Evolutionary conservation across 2,329 filamentous ascomycete species (phyloP), one percentile per base, ranked within the genome.

Genomic region (Lecanosticta acicola): DNA sequence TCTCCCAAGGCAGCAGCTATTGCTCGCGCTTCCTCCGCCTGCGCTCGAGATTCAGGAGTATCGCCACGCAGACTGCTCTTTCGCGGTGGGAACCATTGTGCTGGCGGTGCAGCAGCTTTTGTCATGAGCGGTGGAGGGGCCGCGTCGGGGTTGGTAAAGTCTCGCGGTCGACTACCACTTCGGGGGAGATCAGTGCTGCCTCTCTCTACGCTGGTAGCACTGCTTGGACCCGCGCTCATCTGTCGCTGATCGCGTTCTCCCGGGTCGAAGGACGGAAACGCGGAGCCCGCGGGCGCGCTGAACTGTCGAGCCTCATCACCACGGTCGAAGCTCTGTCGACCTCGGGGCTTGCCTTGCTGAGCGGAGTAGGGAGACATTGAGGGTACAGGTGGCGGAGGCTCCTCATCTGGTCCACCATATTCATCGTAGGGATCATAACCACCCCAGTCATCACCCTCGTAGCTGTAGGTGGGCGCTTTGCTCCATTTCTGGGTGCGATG

Each of bases 401-500:
- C 29, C 69, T 69, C 65, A 26, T 69, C 65, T 34, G 72, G 68
- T 29, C 77, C 75, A 33, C 79, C 76, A 53, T 76, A 74, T 47
- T 77, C 72, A 44, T 77, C 73, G 43, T 81, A 76, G 39, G 77
- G 76, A 53, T 76, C 73, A 52, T 71, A 72, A 35, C 80, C 84
- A 29, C 88, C 91, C 90, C 91, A 96, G 62, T 95, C 91, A 59
- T 94, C 89, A 53, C 90, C 91, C 60, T 91, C 90, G 62, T 97
- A 97, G 62, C 81, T 86, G 58, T 85, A 83, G 48, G 81, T 76
- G 67, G 90, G 91, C 29, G 91, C 91, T 60, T 94, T 85, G 32
- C 91, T 84, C 91, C 91, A 97, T 78, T 94, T 94, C 69, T 84
- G 86, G 45, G 90, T 96, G 71, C 94, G 94, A 45, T 82, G 79